Evolutionary conservation across 2,329 filamentous ascomycete genomes (phyloP), one percentile per base, ranked within the genome.

Genomic region (Fusarium sp.): DNA sequence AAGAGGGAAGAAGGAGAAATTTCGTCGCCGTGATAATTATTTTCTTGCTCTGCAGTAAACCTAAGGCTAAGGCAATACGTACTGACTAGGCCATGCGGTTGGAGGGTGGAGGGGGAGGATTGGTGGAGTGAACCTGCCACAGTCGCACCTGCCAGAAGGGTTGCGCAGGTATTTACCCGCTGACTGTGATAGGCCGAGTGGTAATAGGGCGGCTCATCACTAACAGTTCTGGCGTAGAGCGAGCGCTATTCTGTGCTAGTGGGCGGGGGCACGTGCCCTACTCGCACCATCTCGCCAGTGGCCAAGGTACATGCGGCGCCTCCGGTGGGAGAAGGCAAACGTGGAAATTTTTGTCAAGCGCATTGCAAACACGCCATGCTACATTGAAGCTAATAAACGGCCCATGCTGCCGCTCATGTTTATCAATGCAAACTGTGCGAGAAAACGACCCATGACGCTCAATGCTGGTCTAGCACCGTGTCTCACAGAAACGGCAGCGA

Each of bases 1-100:
- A 80, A 79, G 79, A 82, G 77, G 75, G 76, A 77, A 78, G 78
- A 78, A 77, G 68, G 77, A 80, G 78, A 81, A 81, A 80, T 80
- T 82, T 79, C 74, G 72, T 72, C 66, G 66, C 75, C 65, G 71
- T 73, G 71, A 76, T 75, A 73, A 59, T 67, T 67, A 69, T 79
- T 79, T 78, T 80, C 78, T 78, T 78, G 74, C 72, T 75, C 76
- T 52, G 27, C 44, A 50, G 57, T 51, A 59, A 57, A 77, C 72
- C 73, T 75, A 74, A 71, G 47, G 37, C 44, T 47, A 54, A 65
- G 67, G 64, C 18, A 59, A 46, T 69, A 68, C 71, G 67, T 70
- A 64, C 66, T 47, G 47, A 55, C 62, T 66, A 66, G 61, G 59
- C 59, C 51, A 71, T 70, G 66, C 62, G 53, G 73, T 70, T 73